A percentile compares a stretch with the other conserved stretches of the same genome.
phyloP scores from a whole-genome alignment of 805 yeast genomes.

The Pichia phayaonensis region DNA sequence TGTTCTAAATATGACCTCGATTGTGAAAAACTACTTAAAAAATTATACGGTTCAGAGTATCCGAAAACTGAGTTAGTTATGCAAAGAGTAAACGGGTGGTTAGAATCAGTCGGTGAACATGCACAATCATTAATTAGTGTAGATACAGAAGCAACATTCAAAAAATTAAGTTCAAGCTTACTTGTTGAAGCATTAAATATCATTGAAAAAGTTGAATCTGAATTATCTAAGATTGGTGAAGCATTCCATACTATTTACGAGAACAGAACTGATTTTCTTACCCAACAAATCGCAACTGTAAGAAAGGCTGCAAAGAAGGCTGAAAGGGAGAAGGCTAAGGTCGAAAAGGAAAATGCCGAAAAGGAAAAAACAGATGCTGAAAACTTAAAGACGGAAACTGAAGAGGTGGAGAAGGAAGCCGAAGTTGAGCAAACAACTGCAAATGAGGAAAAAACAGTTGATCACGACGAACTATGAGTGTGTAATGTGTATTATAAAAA shows the following conservation, averaged over 20 bases:
- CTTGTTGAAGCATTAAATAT: constrained; percentile 26
- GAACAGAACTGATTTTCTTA: constrained; percentile 22
- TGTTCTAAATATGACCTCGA: constrained; percentile 39
- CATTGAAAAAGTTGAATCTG: constrained; percentile 18
- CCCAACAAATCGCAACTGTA: constrained; percentile 10
- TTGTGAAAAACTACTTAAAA: constrained; percentile 36
- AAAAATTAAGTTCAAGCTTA: constrained; percentile 15
- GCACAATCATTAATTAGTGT: background rate
- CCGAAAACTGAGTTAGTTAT: background rate
- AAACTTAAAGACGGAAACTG: background rate
- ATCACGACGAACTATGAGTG: constrained; percentile 8
- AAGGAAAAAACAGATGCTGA: background rate
- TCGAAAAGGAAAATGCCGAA: background rate
- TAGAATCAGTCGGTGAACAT: background rate
- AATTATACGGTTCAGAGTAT: constrained; percentile 1
- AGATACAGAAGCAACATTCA: background rate
- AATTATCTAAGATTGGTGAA: constrained; percentile 13
- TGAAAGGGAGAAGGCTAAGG: constrained; percentile 10
- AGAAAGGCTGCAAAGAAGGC: constrained; percentile 13
- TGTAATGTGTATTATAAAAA: background rate
- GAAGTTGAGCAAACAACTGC: background rate
- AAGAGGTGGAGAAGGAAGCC: background rate
- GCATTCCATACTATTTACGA: constrained; percentile 22
- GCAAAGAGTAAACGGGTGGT: background rate
- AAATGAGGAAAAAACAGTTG: background rate